Conservation (phyloP, 805 yeast genomes). For the Candida cerambycidarum region DNA sequence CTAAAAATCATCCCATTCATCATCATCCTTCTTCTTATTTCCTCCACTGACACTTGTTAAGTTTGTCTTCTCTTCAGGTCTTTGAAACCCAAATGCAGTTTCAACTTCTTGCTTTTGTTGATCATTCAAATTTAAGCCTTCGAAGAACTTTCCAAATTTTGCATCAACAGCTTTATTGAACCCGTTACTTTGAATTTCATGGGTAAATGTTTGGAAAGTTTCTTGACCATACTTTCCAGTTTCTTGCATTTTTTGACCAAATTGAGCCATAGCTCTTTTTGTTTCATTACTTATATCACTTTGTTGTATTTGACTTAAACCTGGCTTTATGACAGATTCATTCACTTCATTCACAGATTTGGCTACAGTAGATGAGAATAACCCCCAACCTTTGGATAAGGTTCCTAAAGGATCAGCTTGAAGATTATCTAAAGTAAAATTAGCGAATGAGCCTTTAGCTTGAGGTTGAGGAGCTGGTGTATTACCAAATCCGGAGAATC, state of each 20-base stretch:
- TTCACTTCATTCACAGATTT: slow-evolving; percentile 84
- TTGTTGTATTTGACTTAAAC: slow-evolving; percentile 71
- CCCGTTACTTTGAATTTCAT: slow-evolving; percentile 40
- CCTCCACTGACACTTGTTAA: slow-evolving; percentile 50
- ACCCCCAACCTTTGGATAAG: slow-evolving; percentile 88
- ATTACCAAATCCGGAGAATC: slow-evolving; percentile 87
- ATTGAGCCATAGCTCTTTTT: slow-evolving; percentile 90
- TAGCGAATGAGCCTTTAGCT: slow-evolving; percentile 45
- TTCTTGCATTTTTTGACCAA: slow-evolving; percentile 91
- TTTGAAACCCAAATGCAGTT: slow-evolving; percentile 67
- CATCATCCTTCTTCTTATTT: slow-evolving; percentile 42
- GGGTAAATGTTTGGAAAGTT: slow-evolving; percentile 59
- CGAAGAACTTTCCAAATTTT: slow-evolving; percentile 55
- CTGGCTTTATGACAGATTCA: slow-evolving; percentile 89
- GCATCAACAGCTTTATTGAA: slow-evolving; percentile 44
- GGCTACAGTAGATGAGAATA: slow-evolving; percentile 81
- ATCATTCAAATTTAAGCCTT: slow-evolving; percentile 43
- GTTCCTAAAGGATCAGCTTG: slow-evolving; percentile 91
- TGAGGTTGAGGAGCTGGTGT: slow-evolving; percentile 52
- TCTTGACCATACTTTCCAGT: slow-evolving; percentile 76
- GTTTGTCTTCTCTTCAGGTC: slow-evolving; percentile 59
- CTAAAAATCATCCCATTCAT: slow-evolving; percentile 69
- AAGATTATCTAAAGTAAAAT: slow-evolving; percentile 63
- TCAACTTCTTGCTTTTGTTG: slow-evolving; percentile 41
- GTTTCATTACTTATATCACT: slow-evolving; percentile 82